Evolutionary conservation across 2,329 filamentous ascomycete genomes (phyloP), one percentile per base, ranked within the genome.

Genomic region (Geosmithia putterillii): DNA sequence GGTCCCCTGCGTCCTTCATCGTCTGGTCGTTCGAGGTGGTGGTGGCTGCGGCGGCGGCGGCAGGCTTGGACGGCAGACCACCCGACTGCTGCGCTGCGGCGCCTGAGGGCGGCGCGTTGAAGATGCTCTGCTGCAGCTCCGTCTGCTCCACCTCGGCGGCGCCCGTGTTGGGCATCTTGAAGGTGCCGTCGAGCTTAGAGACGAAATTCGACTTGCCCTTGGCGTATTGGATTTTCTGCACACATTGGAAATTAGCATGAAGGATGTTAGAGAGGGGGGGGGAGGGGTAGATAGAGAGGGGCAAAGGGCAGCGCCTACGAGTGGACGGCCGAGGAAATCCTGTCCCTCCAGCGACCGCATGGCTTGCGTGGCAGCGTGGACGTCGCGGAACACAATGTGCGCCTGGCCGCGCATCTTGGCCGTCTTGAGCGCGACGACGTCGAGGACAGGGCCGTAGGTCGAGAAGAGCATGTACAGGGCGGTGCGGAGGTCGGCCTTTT

Each of bases 351-450:
- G 68, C 10, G 86, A 80, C 50, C 90, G 74, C 86, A 98, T 86
- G 2, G 92, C 92, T 58, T 95, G 87, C 20, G 89, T 95, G 42
- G 88, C 87, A n/a, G 86, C 80, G 51, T 95, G 84, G 28, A 90
- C 71, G 59, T 98, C 90, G 46, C 86, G 78, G 60, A 88, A 96
- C 14, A 92, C 84, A 47, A 98, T 70, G 57, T 96, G 92, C 48
- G 92, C 92, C 64, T 98, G 92, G 3, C 92, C 92, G 41, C 92
- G 83, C 89, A 96, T 95, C 66, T 87, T 87, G 60, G 73, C 73
- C 1, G 86, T 94, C 67, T 88, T 94, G 53, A 95, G 71, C 23
- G 86, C 86, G 41, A 95, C 84, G 18, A 98, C 78, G 59, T 98
- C 92, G 46, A 98, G 76, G 15, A 98, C 84, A 1, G 87, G 80